Evolutionary conservation across 352 stramenopile species (phyloP).

Genomic region (Phytophthora citricola): DNA sequence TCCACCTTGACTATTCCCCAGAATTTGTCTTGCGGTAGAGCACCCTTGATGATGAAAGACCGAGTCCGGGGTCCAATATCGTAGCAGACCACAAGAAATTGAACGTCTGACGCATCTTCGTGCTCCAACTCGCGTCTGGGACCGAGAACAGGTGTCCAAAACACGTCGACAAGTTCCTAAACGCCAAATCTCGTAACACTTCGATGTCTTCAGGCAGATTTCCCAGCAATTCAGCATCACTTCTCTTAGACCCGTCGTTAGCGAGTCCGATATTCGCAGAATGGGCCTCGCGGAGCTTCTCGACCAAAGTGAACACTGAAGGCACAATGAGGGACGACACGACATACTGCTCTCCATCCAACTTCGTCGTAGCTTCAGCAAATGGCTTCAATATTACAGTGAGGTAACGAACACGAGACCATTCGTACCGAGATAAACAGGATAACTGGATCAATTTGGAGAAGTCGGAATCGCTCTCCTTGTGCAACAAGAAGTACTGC

Average conservation of each 20-base stretch:
- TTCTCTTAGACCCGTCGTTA: conserved; percentile 14
- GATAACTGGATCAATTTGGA: conserved; percentile 77
- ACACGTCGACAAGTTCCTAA: conserved; percentile 52
- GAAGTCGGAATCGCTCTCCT: conserved; percentile 60
- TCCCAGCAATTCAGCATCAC: conserved; percentile 17
- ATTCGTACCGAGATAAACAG: conserved; percentile 73
- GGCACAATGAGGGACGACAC: conserved; percentile 75
- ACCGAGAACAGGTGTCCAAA: conserved; percentile 70
- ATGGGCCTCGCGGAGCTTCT: conserved; percentile 55
- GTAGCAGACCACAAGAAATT: conserved; percentile 75
- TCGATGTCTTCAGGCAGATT: conserved; percentile 73
- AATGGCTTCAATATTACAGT: conserved; percentile 74
- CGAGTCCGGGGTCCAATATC: conserved; percentile 75
- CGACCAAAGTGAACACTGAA: conserved; percentile 70
- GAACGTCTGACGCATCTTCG: conserved; percentile 60
- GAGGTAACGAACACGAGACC: conserved; percentile 67
- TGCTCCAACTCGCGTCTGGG: conserved; percentile 49
- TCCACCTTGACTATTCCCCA: conserved; percentile 78
- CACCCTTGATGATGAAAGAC: conserved; percentile 78
- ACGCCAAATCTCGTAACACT: conserved; percentile 60
- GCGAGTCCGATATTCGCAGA: conserved; percentile 11
- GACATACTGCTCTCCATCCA: conserved; percentile 66
- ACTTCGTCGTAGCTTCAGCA: conserved; percentile 60
- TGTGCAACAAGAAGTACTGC: conserved; percentile 73
- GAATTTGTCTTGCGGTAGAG: conserved; percentile 59